These are phyloP conservation scores for Lasiosphaeris hirsuta DNA, from an alignment of 495 filamentous ascomycete genomes.

Conservation along the genomic window DNA sequence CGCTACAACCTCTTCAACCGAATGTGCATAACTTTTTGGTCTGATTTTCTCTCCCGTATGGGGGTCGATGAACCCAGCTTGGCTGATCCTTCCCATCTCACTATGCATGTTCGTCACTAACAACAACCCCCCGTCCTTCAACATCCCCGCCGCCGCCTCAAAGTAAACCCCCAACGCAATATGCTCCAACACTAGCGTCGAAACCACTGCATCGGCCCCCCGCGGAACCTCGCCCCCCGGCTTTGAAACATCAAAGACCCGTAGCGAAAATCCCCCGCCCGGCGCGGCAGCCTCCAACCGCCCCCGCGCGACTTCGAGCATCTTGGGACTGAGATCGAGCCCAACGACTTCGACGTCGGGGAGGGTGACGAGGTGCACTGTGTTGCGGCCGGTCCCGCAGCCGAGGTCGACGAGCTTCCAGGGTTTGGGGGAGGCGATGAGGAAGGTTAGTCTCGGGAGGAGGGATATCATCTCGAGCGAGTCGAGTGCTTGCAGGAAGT, in stretches of 20 bases:
- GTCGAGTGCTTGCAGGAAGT: slow-evolving; percentile 70
- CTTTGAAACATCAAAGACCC: slow-evolving; percentile 11
- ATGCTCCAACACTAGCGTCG: slow-evolving; percentile 69
- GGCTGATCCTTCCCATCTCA: slow-evolving; percentile 61
- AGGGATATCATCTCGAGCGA: slow-evolving; percentile 53
- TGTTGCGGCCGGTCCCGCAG: slow-evolving; percentile 70
- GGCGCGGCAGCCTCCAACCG: slow-evolving; percentile 29
- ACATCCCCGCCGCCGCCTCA: slow-evolving; percentile 41
- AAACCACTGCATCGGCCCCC: slow-evolving; percentile 49
- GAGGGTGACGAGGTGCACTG: slow-evolving; percentile 49
- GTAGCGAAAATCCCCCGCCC: neutral
- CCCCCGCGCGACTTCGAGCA: slow-evolving; percentile 53
- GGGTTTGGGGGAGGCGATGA: slow-evolving; percentile 16
- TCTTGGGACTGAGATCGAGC: slow-evolving; percentile 39
- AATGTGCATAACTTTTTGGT: slow-evolving; percentile 59
- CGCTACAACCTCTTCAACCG: slow-evolving; percentile 49
- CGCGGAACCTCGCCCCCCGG: neutral
- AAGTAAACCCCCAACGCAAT: slow-evolving; percentile 59
- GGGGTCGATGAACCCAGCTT: slow-evolving; percentile 64
- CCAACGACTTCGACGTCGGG: slow-evolving; percentile 29
- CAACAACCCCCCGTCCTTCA: slow-evolving; percentile 51
- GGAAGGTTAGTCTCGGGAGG: slow-evolving; percentile 45
- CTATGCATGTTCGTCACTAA: slow-evolving; percentile 73
- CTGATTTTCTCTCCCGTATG: slow-evolving; percentile 57
- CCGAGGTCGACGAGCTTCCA: slow-evolving; percentile 57